A percentile compares a stretch with the other conserved stretches of the same genome.
These are phyloP conservation scores for Kodamaea anthophila DNA, from an alignment of 1,139 yeast species.

Conservation along the genomic window DNA sequence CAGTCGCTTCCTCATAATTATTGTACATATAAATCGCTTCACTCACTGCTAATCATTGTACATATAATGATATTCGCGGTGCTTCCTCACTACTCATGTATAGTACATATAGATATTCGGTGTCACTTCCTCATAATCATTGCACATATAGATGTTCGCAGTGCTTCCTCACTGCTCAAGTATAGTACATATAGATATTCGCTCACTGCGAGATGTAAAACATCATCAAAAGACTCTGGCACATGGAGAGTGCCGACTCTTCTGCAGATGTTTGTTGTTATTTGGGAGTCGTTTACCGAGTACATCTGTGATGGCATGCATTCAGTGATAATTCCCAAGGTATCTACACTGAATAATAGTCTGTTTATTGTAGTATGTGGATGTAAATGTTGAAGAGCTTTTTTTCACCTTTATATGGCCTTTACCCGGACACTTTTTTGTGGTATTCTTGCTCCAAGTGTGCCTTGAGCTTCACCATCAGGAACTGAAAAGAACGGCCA, in stretches of 20 bases:
- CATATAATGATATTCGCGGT: too few species aligned
- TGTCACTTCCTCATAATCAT: too few species aligned
- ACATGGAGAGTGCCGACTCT: constrained; percentile 26
- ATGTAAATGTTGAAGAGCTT: too few species aligned
- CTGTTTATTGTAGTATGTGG: too few species aligned
- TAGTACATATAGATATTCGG: too few species aligned
- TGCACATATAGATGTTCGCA: too few species aligned
- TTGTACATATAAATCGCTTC: too few species aligned
- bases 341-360: neutral
- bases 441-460: constrained; percentile 42
- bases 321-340: constrained; percentile 40
- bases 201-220: constrained; percentile 28
- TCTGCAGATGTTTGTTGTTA: constrained; percentile 36
- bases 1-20: too few species aligned
- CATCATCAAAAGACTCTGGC: constrained; percentile 36
- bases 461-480: constrained; percentile 40
- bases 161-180: too few species aligned
- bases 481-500: constrained; percentile 36
- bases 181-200: too few species aligned
- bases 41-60: too few species aligned
- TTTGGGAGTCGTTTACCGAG: constrained; percentile 47
- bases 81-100: too few species aligned
- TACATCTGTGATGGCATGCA: constrained; percentile 37
- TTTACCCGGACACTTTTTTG: constrained; percentile 15
- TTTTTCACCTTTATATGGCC: neutral